A percentile compares a stretch with the other conserved stretches of the same genome.
phyloP scores from a whole-genome alignment of 371 early-diverging fungal species.

The Mortierella sp. region DNA sequence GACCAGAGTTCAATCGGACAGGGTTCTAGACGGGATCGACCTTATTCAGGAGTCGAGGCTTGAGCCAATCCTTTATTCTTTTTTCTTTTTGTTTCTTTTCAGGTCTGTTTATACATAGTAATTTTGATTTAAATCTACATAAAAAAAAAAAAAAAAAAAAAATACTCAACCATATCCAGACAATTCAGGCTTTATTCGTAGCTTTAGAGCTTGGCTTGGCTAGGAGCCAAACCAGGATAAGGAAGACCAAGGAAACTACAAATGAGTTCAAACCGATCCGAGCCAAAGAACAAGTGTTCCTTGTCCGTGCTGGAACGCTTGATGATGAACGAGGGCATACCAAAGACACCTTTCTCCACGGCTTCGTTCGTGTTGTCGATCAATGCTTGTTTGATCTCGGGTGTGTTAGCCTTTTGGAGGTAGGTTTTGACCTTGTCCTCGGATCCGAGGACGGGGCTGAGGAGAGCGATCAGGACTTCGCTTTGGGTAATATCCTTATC shows the following conservation, averaged over 20 bases:
- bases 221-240: slow-evolving; percentile 30
- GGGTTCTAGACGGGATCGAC: not conserved
- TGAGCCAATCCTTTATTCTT: not conserved
- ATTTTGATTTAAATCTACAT: too few species aligned
- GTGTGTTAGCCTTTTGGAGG: slow-evolving; percentile 20
- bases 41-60: slow-evolving; percentile 1
- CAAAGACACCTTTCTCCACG: slow-evolving; percentile 53
- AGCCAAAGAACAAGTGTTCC: slow-evolving; percentile 57
- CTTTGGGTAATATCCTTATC: slow-evolving; percentile 40
- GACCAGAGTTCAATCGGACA: slow-evolving; percentile 22
- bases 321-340: slow-evolving; percentile 57
- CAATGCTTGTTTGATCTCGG: slow-evolving; percentile 33
- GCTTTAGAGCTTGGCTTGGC: slow-evolving; percentile 23
- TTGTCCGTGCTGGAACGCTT: slow-evolving; percentile 37
- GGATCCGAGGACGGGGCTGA: slow-evolving; percentile 36
- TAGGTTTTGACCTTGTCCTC: slow-evolving; percentile 24
- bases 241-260: slow-evolving; percentile 39
- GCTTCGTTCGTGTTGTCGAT: slow-evolving; percentile 49
- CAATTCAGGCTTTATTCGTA: not conserved
- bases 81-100: too few species aligned
- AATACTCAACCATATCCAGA: not conserved
- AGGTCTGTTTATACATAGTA: too few species aligned
- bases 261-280: slow-evolving; percentile 59
- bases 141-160: not conserved
- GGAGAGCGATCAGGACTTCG: slow-evolving; percentile 28